Conservation (phyloP, 2,329 filamentous ascomycete species). For the Fusarium sterilihyphosum region DNA sequence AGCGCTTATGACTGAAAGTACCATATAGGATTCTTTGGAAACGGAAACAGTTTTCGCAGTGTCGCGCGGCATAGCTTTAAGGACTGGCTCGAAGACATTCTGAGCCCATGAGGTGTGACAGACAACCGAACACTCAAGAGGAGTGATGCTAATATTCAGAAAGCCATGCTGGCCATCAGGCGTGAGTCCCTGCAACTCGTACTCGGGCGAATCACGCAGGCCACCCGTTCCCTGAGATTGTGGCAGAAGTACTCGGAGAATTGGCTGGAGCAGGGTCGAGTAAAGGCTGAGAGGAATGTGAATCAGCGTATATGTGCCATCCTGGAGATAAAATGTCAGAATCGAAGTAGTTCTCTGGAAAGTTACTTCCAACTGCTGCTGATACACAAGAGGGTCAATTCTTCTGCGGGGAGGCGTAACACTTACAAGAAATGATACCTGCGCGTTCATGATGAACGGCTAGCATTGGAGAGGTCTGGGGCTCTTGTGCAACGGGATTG, state of each 20-base stretch:
- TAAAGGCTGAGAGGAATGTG: constrained; percentile 88
- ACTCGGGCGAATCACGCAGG: constrained; percentile 48
- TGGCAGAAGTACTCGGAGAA: constrained; percentile 85
- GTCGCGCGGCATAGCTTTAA: constrained; percentile 69
- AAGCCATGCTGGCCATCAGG: constrained; percentile 75
- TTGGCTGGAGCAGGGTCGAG: constrained; percentile 82
- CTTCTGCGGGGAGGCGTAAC: neutral
- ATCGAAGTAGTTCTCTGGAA: constrained; percentile 38
- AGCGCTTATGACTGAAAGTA: constrained; percentile 89
- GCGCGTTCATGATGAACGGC: constrained; percentile 61
- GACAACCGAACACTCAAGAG: constrained; percentile 91
- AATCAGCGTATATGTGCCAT: constrained; percentile 86
- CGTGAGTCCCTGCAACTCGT: constrained; percentile 58
- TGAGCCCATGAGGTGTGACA: constrained; percentile 81
- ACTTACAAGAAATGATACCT: constrained; percentile 67
- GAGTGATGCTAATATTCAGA: constrained; percentile 92
- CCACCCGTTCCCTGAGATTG: constrained; percentile 57
- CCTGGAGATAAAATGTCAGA: constrained; percentile 64
- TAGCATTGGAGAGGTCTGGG: constrained; percentile 7
- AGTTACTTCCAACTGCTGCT: neutral
- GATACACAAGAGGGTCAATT: neutral
- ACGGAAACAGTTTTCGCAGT: constrained; percentile 70
- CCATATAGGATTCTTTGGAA: constrained; percentile 84
- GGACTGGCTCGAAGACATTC: constrained; percentile 78
- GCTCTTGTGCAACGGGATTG: constrained; percentile 3